Base-by-base conservation (phyloP, 192 early-diverging fungal genomes). In the Geranomyces variabilis region DNA sequence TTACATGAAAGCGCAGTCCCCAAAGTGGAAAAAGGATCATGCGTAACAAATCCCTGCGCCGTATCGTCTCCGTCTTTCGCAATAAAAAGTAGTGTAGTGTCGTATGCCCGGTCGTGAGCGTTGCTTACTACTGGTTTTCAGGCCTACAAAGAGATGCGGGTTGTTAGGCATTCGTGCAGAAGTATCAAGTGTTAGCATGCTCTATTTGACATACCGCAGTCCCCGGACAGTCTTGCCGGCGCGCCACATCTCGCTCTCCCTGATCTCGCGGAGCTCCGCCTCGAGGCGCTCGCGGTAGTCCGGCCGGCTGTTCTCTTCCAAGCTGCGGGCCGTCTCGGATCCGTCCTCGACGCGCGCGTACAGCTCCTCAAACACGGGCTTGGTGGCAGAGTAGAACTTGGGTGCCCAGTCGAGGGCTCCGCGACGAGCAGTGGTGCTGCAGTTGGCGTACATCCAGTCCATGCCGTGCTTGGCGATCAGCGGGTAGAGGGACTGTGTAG, bases 361-460 rank as follows among this genome's bases (percentile, higher is more conserved):
- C 75, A 98, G 82, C 67, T 62, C 70, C 67, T 82, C 73, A 60
- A 75, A 96, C 44, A 98, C 91, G 29, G 96, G 96, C 86, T 94
- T 93, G 70, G 93, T 90, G 65, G 90, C 92, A 70, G 91, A 84
- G 80, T 94, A 89, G 91, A 98, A 98, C 74, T 88, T 84, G 66
- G 93, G 90, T 80, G 90, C 92, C 96, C 96, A 98, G 90, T 98
- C 96, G 46, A 98, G 84, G 51, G 96, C 96, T 71, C 95, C 96
- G 63, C 96, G 89, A 77, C 93, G 91, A 47, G 96, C 96, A 41
- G 95, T 98, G 55, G 95, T 96, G 34, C 92, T 94, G 87, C 96
- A 98, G 86, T 93, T 93, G 81, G 92, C 91, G 82, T 94, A 98
- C 95, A 98, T 98, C 92, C 92, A 95, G 83, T 94, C 92, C 94